A percentile compares a stretch with the other conserved stretches of the same genome.
These are phyloP conservation scores for Colletotrichum costaricense DNA, from an alignment of 2,329 filamentous ascomycete genomes.

Conservation along the genomic window DNA sequence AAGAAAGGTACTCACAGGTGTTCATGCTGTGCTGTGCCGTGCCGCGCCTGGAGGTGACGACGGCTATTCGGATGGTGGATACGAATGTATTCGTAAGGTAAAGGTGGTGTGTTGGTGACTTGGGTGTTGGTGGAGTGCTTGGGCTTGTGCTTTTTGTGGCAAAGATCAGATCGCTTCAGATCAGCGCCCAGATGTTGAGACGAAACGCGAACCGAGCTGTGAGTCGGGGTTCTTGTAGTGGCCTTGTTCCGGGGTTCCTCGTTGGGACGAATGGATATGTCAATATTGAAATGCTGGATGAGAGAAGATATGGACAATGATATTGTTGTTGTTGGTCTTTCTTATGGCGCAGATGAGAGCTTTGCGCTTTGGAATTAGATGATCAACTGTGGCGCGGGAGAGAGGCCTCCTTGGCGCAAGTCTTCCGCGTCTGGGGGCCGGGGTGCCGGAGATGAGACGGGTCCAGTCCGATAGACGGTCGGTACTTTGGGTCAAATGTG, in stretches of 20 bases:
- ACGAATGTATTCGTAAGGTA: not conserved
- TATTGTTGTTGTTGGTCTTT: not conserved
- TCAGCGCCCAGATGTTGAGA: conserved; percentile 25
- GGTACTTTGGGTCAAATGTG: too few species aligned
- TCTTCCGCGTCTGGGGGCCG: not conserved
- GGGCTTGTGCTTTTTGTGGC: conserved; percentile 23
- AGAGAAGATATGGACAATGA: too few species aligned
- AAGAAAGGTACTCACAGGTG: conserved; percentile 27
- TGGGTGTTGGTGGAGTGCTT: conserved; percentile 1
- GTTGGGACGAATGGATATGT: not conserved
- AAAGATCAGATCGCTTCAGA: conserved; percentile 34
- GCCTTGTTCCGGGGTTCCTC: not conserved
- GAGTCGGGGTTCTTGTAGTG: not conserved
- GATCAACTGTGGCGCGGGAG: not conserved
- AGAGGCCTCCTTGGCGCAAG: conserved; percentile 29
- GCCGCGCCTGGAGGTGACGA: not conserved
- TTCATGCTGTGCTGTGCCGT: conserved; percentile 22
- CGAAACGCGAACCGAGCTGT: conserved; percentile 36
- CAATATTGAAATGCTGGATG: too few species aligned
- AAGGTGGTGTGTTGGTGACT: too few species aligned
- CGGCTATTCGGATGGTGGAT: not conserved
- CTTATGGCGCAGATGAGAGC: not conserved
- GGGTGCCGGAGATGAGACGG: conserved; percentile 19
- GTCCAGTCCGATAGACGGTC: not conserved
- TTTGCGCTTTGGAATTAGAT: not conserved